Conservation (phyloP, 805 yeast species). For the Kazachstania taianensis region DNA sequence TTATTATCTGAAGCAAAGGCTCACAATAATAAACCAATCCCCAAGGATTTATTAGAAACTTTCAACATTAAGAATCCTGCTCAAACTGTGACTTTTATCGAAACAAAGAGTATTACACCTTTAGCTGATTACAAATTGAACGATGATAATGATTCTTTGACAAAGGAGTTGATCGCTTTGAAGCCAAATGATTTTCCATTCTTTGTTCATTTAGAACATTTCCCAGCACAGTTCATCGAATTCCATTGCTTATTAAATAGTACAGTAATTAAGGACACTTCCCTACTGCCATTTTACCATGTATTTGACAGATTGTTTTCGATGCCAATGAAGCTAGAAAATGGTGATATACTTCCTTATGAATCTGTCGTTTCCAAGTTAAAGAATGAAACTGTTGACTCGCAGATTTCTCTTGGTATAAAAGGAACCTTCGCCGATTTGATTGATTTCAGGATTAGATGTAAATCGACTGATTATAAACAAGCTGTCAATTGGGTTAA, state of each 20-base stretch:
- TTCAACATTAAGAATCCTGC: slow-evolving; percentile 71
- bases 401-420: slow-evolving; percentile 46
- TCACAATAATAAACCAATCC: slow-evolving; percentile 68
- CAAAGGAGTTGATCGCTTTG: slow-evolving; percentile 17
- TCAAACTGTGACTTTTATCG: slow-evolving; percentile 54
- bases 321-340: slow-evolving; percentile 55
- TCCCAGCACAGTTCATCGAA: slow-evolving; percentile 68
- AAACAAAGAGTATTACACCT: slow-evolving; percentile 54
- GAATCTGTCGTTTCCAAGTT: slow-evolving; percentile 68
- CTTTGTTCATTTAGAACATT: slow-evolving; percentile 68
- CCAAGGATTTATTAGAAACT: slow-evolving; percentile 47
- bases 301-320: slow-evolving; percentile 59
- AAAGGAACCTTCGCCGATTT: slow-evolving; percentile 57
- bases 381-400: slow-evolving; percentile 62
- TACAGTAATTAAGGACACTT: slow-evolving; percentile 36
- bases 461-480: slow-evolving; percentile 49
- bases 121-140: slow-evolving; percentile 36
- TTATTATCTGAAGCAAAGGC: slow-evolving; percentile 52
- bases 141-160: slow-evolving; percentile 20
- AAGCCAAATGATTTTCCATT: slow-evolving; percentile 48
- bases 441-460: slow-evolving; percentile 49
- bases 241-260: slow-evolving; percentile 53
- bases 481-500: slow-evolving; percentile 71
- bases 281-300: slow-evolving; percentile 53
- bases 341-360: slow-evolving; percentile 49